These are phyloP conservation scores for Kwoniella heveanensis DNA, from an alignment of 768 basidiomycete species.

Conservation along the genomic window DNA sequence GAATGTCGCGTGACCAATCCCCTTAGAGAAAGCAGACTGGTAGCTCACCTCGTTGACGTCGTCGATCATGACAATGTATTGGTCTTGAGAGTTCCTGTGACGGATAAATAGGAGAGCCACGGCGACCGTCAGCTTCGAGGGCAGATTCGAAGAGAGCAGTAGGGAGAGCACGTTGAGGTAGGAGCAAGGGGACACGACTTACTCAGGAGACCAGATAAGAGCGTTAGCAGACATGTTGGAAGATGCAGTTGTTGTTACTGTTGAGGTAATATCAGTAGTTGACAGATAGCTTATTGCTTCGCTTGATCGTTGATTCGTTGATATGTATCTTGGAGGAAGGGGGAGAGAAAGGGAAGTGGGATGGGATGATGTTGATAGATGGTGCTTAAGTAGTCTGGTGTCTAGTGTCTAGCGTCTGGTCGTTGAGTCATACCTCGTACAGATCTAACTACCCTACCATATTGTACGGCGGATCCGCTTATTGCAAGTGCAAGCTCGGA, in stretches of 20 bases:
- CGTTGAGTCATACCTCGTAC: too few relatives aligned
- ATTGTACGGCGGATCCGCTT: neutral
- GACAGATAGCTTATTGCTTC: neutral
- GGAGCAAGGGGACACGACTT: neutral
- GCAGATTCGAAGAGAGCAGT: neutral
- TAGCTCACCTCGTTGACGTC: conserved; percentile 47
- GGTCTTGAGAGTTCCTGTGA: conserved; percentile 18
- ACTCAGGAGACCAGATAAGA: conserved; percentile 23
- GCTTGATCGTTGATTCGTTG: neutral
- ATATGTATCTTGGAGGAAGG: neutral
- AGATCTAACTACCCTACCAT: too few relatives aligned
- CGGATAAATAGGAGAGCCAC: neutral
- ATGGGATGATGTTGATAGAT: conserved; percentile 7
- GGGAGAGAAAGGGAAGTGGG: neutral
- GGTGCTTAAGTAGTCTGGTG: conserved; percentile 1
- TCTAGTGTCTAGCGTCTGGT: too few relatives aligned
- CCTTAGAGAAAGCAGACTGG: neutral
- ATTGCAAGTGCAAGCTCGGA: neutral
- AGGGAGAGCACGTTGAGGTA: neutral
- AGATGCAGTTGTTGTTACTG: neutral
- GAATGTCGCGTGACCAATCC: conserved; percentile 2
- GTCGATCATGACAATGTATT: conserved; percentile 43
- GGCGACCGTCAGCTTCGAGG: neutral
- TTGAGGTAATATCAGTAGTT: neutral
- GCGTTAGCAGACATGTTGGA: conserved; percentile 22